phyloP scores from a whole-genome alignment of 108 stramenopile genomes.

The Craspedostauros australis region DNA sequence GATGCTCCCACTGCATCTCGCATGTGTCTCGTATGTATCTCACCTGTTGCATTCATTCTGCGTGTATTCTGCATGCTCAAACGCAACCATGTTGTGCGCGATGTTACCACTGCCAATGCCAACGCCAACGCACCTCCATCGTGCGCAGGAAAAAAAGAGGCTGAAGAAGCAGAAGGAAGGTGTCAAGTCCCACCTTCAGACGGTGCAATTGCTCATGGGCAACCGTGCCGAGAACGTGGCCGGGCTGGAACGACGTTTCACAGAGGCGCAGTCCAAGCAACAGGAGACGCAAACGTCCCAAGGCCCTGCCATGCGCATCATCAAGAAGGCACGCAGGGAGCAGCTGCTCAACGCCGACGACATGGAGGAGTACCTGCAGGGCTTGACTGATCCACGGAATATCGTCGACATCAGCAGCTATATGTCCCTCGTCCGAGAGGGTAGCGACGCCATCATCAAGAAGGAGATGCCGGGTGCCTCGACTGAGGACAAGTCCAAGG shows the following conservation, averaged over 20 bases:
- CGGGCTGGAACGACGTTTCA: constrained; percentile 36
- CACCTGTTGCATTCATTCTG: too few relatives aligned
- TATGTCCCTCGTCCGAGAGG: constrained; percentile 74
- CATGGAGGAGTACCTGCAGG: constrained; percentile 46
- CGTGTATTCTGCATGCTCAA: not conserved
- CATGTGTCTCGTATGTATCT: too few relatives aligned
- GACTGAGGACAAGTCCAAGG: constrained; percentile 17
- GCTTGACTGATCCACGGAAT: constrained; percentile 55
- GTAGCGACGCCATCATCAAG: constrained; percentile 71
- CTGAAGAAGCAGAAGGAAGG: constrained; percentile 41
- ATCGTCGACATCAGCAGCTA: constrained; percentile 72
- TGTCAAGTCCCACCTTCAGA: constrained; percentile 50
- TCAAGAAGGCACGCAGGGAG: constrained; percentile 58
- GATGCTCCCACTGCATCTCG: too few relatives aligned
- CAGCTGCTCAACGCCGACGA: constrained; percentile 69
- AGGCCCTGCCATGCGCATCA: constrained; percentile 33
- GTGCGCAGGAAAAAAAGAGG: constrained; percentile 29
- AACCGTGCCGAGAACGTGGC: constrained; percentile 63
- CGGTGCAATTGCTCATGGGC: constrained; percentile 45
- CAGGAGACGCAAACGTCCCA: constrained; percentile 12
- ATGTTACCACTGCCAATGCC: too few relatives aligned
- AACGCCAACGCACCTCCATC: too few relatives aligned
- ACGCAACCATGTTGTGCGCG: not conserved
- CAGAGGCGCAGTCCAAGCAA: constrained; percentile 35
- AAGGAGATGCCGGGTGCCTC: constrained; percentile 37